Conservation (phyloP, 176 grass and related monocot species). For the Leersia perrieri region DNA sequence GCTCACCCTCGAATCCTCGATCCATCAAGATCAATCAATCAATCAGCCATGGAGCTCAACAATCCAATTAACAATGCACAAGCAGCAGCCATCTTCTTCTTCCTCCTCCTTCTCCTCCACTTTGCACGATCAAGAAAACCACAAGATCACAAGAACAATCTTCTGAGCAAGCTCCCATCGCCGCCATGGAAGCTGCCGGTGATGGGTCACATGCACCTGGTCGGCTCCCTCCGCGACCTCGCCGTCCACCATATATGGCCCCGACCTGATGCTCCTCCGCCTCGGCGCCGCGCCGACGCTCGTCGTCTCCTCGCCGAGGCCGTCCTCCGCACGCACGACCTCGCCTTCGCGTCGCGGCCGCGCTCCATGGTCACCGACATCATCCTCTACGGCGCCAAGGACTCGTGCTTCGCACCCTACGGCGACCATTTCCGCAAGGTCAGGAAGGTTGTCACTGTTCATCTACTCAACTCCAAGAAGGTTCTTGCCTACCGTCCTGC, state of each 20-base stretch:
- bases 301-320: conserved; percentile 37
- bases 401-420: conserved; percentile 28
- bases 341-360: conserved; percentile 40
- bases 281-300: conserved; percentile 35
- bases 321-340: conserved; percentile 37
- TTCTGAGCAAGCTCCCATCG: conserved; percentile 16
- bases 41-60: too few species aligned
- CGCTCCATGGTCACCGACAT: neutral
- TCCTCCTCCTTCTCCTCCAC: too few species aligned
- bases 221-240: conserved; percentile 24
- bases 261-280: conserved; percentile 28
- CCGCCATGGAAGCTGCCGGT: conserved; percentile 31
- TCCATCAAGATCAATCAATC: too few species aligned
- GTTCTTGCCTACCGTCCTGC: neutral
- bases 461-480: conserved; percentile 22
- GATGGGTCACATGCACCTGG: conserved; percentile 36
- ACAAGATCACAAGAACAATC: too few species aligned
- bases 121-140: too few species aligned
- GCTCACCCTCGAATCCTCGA: too few species aligned
- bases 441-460: conserved; percentile 9
- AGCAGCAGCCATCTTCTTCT: too few species aligned
- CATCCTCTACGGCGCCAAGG: conserved; percentile 23
- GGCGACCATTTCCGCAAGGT: conserved; percentile 32
- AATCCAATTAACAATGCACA: too few species aligned
- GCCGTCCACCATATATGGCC: conserved; percentile 21